These are phyloP conservation scores for Tolypocladium tropicale DNA, from an alignment of 2,329 filamentous ascomycete genomes.

Conservation along the genomic window DNA sequence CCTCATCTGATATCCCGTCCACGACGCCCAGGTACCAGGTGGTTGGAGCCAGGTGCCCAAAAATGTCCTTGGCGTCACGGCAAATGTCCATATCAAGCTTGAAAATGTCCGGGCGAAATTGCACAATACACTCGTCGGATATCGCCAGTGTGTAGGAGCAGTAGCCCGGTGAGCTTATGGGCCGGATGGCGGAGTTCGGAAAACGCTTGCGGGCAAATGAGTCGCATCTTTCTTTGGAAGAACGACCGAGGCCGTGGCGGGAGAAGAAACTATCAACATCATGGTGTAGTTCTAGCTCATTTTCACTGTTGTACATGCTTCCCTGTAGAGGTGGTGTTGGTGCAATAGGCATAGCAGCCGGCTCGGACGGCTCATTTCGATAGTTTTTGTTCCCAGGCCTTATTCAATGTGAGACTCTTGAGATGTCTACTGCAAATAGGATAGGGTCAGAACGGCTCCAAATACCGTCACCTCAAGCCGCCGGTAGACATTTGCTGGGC, in stretches of 20 bases:
- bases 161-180: slow-evolving; percentile 34
- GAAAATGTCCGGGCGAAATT: slow-evolving; percentile 36
- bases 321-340: background rate
- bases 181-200: slow-evolving; percentile 16
- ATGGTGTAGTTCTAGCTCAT: background rate
- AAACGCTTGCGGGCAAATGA: slow-evolving; percentile 21
- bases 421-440: background rate
- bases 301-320: background rate
- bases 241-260: slow-evolving; percentile 11
- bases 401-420: background rate
- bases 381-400: too few relatives aligned
- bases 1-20: background rate
- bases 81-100: slow-evolving; percentile 28
- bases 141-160: slow-evolving; percentile 40
- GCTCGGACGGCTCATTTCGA: too few relatives aligned
- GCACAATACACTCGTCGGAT: slow-evolving; percentile 27
- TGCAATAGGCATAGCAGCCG: background rate
- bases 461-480: background rate
- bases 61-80: slow-evolving; percentile 25
- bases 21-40: slow-evolving; percentile 27
- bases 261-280: slow-evolving; percentile 8
- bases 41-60: slow-evolving; percentile 30
- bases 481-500: too few relatives aligned
- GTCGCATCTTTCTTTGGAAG: slow-evolving; percentile 11
- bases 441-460: background rate